These are phyloP conservation scores for Aspergillus japonicus DNA, from an alignment of 2,329 filamentous ascomycete species.

Conservation along the genomic window DNA sequence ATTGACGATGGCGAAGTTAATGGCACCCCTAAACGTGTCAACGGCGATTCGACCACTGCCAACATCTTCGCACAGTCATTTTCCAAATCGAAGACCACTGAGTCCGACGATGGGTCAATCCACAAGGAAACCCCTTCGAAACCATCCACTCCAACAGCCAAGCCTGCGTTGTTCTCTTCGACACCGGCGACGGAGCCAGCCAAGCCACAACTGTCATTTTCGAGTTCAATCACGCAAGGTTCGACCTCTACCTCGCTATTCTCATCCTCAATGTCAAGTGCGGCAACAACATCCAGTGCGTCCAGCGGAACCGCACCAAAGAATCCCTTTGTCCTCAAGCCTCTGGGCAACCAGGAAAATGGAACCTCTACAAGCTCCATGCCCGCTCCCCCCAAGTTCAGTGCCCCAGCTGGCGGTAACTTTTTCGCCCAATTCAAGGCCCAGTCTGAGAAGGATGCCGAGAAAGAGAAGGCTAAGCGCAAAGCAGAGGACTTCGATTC, in stretches of 20 bases:
- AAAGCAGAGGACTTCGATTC: constrained; percentile 54
- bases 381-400: constrained; percentile 36
- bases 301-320: constrained; percentile 9
- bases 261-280: constrained; percentile 11
- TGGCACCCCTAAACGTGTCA: constrained; percentile 20
- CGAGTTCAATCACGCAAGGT: constrained; percentile 11
- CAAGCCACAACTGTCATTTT: constrained; percentile 21
- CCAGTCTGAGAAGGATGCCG: constrained; percentile 40
- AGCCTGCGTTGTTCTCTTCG: constrained; percentile 22
- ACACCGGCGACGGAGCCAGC: constrained; percentile 22
- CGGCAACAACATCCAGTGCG: constrained; percentile 16
- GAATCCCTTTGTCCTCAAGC: constrained; percentile 26
- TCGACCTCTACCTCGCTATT: constrained; percentile 14
- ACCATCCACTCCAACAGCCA: constrained; percentile 20
- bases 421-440: constrained; percentile 47
- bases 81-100: constrained; percentile 23
- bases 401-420: constrained; percentile 28
- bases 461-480: constrained; percentile 48
- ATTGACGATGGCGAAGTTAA: constrained; percentile 18
- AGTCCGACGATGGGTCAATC: constrained; percentile 10
- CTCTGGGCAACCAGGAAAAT: constrained; percentile 9
- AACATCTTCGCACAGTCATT: constrained; percentile 33
- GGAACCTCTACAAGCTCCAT: constrained; percentile 14
- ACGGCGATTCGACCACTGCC: constrained; percentile 28
- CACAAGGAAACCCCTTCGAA: constrained; percentile 12